Base-by-base conservation (phyloP, 2,329 filamentous ascomycete genomes). In the Balansia obtecta region DNA sequence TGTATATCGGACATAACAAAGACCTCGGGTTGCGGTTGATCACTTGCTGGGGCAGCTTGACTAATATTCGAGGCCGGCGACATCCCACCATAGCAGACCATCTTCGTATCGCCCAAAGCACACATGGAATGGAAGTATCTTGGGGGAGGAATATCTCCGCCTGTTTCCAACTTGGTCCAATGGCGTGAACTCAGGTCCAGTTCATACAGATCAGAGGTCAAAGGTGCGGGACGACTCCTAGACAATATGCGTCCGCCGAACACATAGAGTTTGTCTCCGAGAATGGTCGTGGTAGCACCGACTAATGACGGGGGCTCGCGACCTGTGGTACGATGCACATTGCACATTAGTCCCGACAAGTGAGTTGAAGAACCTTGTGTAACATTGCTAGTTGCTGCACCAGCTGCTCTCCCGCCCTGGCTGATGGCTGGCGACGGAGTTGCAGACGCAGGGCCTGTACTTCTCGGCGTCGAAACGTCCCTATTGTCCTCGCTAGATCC, bases 81-180 rank as follows among this genome's bases (percentile, higher is more conserved):
- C 93, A 98, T 98, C 58, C 93, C 93, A 52, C 93, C 93, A 66
- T 97, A 98, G 68, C 91, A 97, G 3, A 98, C 91, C 65, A 98
- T 76, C 67, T 97, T 98, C 2, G 88, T 91, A 63, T 97, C 93
- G 20, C 93, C 93, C 2, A 98, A 71, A 1, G 88, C 79, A 65
- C 93, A 98, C 65, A 97, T 86, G 56, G 89, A 97, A 71, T 98
- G 93, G 57, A 98, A 98, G 65, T 98, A 98, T 54, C 93, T 80
- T 9, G 93, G 88, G 2, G 89, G 86, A 1, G 93, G 93, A 38
- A 94, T 72, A 60, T 97, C 89, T 43, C 93, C 93, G 30, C 74
- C 77, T 0, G 87, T 83, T 49, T 95, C 87, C 22, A 97, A 66
- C 64, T 90, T 96, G 12, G 84, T 88, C 93, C 93, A 98, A 67